Percentiles rank a stretch among this genome's conserved stretches.
These are phyloP conservation scores for Blastobotrys capitulatus DNA, from an alignment of 1,139 yeast genomes.

Conservation along the genomic window DNA sequence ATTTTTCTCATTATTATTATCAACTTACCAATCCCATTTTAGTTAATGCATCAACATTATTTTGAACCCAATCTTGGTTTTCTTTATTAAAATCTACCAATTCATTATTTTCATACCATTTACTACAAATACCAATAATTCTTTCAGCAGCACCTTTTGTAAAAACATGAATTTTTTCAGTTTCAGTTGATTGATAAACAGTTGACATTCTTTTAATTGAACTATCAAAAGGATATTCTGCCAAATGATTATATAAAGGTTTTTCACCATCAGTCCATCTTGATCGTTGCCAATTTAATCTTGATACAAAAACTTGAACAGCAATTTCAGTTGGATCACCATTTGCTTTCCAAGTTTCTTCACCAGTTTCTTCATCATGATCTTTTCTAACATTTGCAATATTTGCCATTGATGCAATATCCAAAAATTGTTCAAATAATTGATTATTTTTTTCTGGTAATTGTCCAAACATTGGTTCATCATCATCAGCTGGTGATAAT, in stretches of 20 bases:
- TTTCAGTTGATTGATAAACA: conserved; percentile 41
- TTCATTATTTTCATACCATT: conserved; percentile 43
- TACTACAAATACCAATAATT: conserved; percentile 48
- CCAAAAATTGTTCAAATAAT: conserved; percentile 44
- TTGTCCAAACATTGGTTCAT: conserved; percentile 12
- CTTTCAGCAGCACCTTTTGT: conserved; percentile 78
- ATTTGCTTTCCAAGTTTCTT: conserved; percentile 59
- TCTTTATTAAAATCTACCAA: conserved; percentile 16
- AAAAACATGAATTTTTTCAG: conserved; percentile 39
- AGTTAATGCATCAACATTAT: conserved; percentile 58
- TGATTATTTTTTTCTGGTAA: conserved; percentile 20
- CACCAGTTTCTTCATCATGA: conserved; percentile 33
- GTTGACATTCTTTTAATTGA: conserved; percentile 72
- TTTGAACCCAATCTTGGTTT: conserved; percentile 40
- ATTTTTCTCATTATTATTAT: conserved; percentile 1
- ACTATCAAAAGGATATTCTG: conserved; percentile 76
- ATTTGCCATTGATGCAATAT: conserved; percentile 65
- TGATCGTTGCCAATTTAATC: conserved; percentile 48
- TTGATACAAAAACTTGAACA: conserved; percentile 62
- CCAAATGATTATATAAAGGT: conserved; percentile 39
- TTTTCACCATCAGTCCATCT: conserved; percentile 32
- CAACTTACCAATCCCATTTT: conserved; percentile 48
- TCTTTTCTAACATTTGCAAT: conserved; percentile 54
- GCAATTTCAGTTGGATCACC: conserved; percentile 89
- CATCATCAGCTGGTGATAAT: conserved; percentile 39